Evolutionary conservation across 2,329 filamentous ascomycete species (phyloP), one percentile per base, ranked within the genome.

Genomic region (Fusarium buxicola): DNA sequence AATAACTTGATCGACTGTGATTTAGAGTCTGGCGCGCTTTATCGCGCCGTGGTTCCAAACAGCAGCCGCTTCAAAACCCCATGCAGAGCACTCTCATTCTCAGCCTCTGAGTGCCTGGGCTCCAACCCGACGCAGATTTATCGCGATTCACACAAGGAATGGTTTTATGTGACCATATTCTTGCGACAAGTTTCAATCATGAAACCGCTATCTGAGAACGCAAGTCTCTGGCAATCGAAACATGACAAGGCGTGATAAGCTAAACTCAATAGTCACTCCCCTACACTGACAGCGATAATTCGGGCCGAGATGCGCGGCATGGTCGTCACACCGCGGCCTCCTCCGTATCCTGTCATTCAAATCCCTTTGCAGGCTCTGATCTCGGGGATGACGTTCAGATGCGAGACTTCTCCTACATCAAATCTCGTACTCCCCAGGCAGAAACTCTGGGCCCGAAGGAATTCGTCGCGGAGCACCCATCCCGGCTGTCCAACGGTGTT

Each of bases 241-340:
- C 34, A 38, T 32, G 24, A 25, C 35, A 24, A 30, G 31, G 12
- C 7, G 15, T 28, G 11, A 18, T 7, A 43, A 46, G 9, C 57
- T 62, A 54, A 64, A 40, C 30, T 54, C 18, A 40, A 58, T 45
- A 65, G 61, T 65, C 61, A 39, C 13, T 64, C 6, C 56, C 58
- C 28, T 65, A 51, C 28, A 58, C 57, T n/a, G 62, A 57, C 36
- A 65, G 61, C 25, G 52, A 62, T 38, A 48, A 65, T 62, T 65
- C 61, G 61, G 61, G 47, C 61, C 61, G 61, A 62, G 61, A 46
- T 62, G 62, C 44, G 36, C 57, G 57, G 24, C 36, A 47, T 30
- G 57, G 43, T 8, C 47, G 60, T 65, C 46, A 65, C 56, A 65
- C 60, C 35, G 58, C 61, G 21, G 58, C 47, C 12, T 62, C 61